Percentiles rank a stretch among this genome's conserved stretches.
These are phyloP conservation scores for Quercus berberidifolia DNA, from an alignment of 306 rosid species.

Conservation along the genomic window DNA sequence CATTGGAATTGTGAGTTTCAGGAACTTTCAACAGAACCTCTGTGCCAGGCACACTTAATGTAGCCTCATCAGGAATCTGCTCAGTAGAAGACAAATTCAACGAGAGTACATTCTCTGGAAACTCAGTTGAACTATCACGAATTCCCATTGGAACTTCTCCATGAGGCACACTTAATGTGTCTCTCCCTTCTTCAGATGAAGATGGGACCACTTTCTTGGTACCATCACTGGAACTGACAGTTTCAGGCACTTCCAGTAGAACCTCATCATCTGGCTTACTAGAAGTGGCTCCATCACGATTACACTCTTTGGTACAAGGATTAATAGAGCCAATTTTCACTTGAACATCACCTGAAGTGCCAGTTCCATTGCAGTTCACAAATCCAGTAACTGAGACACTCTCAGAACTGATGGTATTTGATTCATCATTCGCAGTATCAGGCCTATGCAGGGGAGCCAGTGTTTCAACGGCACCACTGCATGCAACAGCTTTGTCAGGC, in stretches of 20 bases:
- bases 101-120: constrained; percentile 11
- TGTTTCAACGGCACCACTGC: constrained; percentile 15
- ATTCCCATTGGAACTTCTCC: constrained; percentile 19
- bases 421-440: constrained; percentile 19
- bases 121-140: constrained; percentile 4
- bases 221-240: constrained; percentile 12
- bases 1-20: constrained; percentile 10
- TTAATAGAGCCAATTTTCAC: constrained; percentile 15
- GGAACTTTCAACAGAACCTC: constrained; percentile 13
- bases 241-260: constrained; percentile 16
- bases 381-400: constrained; percentile 9
- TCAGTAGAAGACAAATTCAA: constrained; percentile 20
- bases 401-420: constrained; percentile 16
- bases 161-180: constrained; percentile 16
- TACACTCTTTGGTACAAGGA: constrained; percentile 21
- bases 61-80: constrained; percentile 17
- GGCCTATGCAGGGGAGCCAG: constrained; percentile 11
- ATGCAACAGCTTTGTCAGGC: constrained; percentile 21
- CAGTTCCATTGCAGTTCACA: constrained; percentile 13
- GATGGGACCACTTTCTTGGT: neutral
- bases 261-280: constrained; percentile 14
- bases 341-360: constrained; percentile 30
- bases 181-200: constrained; percentile 20
- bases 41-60: constrained; percentile 12
- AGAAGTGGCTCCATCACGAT: constrained; percentile 21